Conservation (phyloP, 1,284 basidiomycete species). For the Cyathus pygmaeus region DNA sequence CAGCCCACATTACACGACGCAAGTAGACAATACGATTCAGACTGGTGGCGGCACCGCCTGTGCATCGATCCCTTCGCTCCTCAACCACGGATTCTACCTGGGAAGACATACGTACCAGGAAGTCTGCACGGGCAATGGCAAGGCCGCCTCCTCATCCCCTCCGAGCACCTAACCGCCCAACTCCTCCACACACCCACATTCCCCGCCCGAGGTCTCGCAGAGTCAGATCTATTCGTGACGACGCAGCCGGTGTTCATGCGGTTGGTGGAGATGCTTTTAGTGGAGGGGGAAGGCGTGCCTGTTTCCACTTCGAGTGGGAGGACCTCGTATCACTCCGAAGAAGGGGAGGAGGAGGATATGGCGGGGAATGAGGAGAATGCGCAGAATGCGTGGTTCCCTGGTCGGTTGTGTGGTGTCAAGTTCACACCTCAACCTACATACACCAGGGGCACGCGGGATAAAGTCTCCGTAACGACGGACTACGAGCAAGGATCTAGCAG, state of each 20-base stretch:
- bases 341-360: constrained; percentile 30
- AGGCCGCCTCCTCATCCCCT: constrained; percentile 59
- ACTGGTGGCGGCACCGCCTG: constrained; percentile 64
- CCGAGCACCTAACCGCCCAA: constrained; percentile 26
- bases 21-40: constrained; percentile 63
- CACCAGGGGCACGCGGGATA: neutral
- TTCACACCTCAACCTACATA: neutral
- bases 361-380: constrained; percentile 59
- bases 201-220: constrained; percentile 18
- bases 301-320: constrained; percentile 4
- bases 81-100: constrained; percentile 48
- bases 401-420: constrained; percentile 20
- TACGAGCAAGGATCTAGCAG: neutral
- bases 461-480: neutral
- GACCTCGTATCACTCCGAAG: constrained; percentile 1
- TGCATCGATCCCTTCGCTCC: constrained; percentile 52
- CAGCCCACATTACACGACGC: neutral
- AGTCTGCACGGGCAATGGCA: constrained; percentile 66
- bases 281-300: constrained; percentile 33
- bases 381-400: constrained; percentile 68
- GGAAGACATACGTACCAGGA: constrained; percentile 60
- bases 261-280: constrained; percentile 65
- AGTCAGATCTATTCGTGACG: constrained; percentile 28
- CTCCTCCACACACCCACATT: constrained; percentile 39
- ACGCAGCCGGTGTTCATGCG: constrained; percentile 63